Percentiles rank a stretch among this genome's conserved stretches.
phyloP scores from a whole-genome alignment of 192 early-diverging fungal genomes.

The Rhizoclosmatium globosum region DNA sequence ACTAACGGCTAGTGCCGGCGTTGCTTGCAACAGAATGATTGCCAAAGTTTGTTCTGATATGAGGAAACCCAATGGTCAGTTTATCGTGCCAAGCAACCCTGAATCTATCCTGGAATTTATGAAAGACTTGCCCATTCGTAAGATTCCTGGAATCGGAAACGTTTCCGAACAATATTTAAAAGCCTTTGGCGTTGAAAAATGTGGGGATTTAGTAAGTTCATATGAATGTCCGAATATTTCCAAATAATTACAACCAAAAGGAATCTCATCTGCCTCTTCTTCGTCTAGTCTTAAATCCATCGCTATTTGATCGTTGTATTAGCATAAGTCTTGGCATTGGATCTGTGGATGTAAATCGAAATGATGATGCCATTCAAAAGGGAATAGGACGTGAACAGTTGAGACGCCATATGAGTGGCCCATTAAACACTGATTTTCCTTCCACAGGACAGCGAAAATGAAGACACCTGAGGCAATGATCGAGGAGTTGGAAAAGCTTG shows the following conservation, averaged over 20 bases:
- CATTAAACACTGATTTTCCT: too few relatives aligned
- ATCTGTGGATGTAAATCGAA: slow-evolving; percentile 19
- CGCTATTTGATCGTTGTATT: slow-evolving; percentile 21
- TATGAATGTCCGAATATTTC: neutral
- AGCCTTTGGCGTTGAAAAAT: slow-evolving; percentile 60
- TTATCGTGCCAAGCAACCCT: slow-evolving; percentile 49
- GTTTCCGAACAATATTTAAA: slow-evolving; percentile 64
- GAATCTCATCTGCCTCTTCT: neutral
- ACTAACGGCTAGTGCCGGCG: slow-evolving; percentile 48
- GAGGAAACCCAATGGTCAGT: slow-evolving; percentile 81
- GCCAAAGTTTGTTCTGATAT: slow-evolving; percentile 60
- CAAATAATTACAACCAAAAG: neutral
- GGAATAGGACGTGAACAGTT: slow-evolving; percentile 30
- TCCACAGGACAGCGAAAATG: slow-evolving; percentile 18
- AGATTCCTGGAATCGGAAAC: slow-evolving; percentile 64
- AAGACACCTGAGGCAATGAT: slow-evolving; percentile 10
- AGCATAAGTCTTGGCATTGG: slow-evolving; percentile 35
- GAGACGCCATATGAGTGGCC: neutral
- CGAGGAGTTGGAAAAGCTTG: slow-evolving; percentile 11
- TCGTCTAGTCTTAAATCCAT: slow-evolving; percentile 11
- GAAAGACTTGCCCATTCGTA: slow-evolving; percentile 57
- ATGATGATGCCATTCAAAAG: slow-evolving; percentile 31
- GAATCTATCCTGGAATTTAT: slow-evolving; percentile 57
- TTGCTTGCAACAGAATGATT: slow-evolving; percentile 51
- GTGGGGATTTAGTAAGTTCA: slow-evolving; percentile 54